phyloP scores from a whole-genome alignment of 108 stramenopile genomes.

The Parietichytrium sp. region DNA sequence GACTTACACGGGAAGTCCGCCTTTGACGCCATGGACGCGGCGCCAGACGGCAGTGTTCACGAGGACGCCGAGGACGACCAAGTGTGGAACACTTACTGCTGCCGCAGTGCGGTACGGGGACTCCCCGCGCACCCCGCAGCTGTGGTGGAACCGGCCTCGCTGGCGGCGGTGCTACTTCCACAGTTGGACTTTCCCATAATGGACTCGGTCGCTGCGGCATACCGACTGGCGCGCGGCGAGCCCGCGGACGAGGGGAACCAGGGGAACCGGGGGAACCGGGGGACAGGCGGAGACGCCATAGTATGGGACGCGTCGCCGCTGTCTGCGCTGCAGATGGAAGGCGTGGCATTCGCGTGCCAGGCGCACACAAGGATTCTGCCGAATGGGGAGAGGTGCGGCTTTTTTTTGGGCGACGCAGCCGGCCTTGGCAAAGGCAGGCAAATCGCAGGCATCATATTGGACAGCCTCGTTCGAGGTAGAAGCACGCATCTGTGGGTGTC shows the following conservation, averaged over 20 bases:
- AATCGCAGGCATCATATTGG: constrained; percentile 61
- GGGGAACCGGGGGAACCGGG: neutral
- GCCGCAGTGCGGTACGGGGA: neutral
- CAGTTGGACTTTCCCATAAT: neutral
- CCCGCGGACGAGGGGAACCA: too few species aligned
- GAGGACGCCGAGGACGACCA: neutral
- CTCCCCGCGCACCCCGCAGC: neutral
- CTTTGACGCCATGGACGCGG: too few species aligned
- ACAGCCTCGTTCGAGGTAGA: constrained; percentile 54
- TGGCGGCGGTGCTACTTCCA: constrained; percentile 27
- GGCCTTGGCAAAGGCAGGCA: constrained; percentile 78
- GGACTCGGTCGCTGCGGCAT: neutral
- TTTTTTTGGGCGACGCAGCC: constrained; percentile 82
- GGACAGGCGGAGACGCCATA: too few species aligned
- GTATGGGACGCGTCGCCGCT: constrained; percentile 41
- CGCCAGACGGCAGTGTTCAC: neutral
- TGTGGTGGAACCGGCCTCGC: neutral
- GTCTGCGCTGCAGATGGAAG: constrained; percentile 68
- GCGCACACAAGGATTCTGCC: constrained; percentile 52
- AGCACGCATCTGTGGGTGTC: constrained; percentile 67
- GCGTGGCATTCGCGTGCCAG: constrained; percentile 58
- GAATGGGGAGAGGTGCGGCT: constrained; percentile 53
- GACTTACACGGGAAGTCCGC: too few species aligned
- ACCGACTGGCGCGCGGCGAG: too few species aligned
- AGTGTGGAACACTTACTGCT: constrained; percentile 16